A percentile compares a stretch with the other conserved stretches of the same genome.
phyloP scores from a whole-genome alignment of 2,329 filamentous ascomycete species.

The Penicillium capsulatum region DNA sequence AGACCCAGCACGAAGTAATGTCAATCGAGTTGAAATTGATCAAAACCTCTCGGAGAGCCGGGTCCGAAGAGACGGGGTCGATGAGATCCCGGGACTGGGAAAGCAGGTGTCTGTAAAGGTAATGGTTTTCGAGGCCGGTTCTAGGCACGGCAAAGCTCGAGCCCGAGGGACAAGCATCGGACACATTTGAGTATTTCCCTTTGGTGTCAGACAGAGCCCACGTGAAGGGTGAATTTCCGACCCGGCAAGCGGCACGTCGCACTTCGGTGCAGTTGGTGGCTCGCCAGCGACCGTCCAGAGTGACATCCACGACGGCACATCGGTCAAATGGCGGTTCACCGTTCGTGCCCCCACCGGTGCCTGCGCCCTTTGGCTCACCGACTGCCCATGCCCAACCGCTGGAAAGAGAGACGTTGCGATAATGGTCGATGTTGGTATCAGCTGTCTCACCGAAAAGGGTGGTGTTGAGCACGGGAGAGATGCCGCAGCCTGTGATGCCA shows the following conservation, averaged over 20 bases:
- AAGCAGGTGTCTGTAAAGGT: constrained; percentile 48
- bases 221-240: constrained; percentile 50
- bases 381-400: constrained; percentile 59
- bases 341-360: constrained; percentile 24
- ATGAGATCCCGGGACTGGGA: constrained; percentile 27
- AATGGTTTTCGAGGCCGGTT: constrained; percentile 60
- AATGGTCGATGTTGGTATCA: constrained; percentile 42
- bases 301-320: constrained; percentile 54
- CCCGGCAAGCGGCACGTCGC: constrained; percentile 55
- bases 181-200: constrained; percentile 44
- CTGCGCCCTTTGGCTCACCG: constrained; percentile 52
- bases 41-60: constrained; percentile 44
- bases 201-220: constrained; percentile 51
- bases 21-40: constrained; percentile 60
- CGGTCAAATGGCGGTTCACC: constrained; percentile 39
- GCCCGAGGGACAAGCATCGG: constrained; percentile 46
- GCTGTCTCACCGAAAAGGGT: constrained; percentile 53
- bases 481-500: constrained; percentile 53
- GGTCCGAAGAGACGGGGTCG: constrained; percentile 25
- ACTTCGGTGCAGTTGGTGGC: constrained; percentile 52
- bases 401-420: constrained; percentile 49
- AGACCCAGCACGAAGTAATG: constrained; percentile 57
- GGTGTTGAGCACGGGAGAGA: constrained; percentile 56
- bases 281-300: constrained; percentile 54
- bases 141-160: constrained; percentile 56